These are phyloP conservation scores for Plasmodium coatneyi DNA, from an alignment of 169 alveolate genomes.

Conservation along the genomic window DNA sequence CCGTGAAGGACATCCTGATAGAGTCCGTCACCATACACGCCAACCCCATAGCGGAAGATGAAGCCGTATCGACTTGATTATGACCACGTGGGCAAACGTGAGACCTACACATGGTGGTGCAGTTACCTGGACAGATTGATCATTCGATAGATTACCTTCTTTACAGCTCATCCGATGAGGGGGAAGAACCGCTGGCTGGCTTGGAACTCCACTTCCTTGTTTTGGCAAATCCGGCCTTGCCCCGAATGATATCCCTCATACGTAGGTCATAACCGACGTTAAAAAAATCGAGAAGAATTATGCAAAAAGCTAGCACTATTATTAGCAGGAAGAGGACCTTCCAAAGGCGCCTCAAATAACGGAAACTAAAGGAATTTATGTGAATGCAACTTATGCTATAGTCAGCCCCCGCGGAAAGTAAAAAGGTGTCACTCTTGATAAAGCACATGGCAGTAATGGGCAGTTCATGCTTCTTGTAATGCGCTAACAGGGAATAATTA, in stretches of 20 bases:
- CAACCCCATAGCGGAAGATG: conserved; percentile 92
- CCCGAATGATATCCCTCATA: neutral
- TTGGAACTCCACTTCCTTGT: neutral
- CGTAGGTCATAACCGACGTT: conserved; percentile 72
- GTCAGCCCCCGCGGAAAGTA: conserved; percentile 73
- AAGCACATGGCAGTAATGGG: conserved; percentile 75
- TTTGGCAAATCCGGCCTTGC: neutral
- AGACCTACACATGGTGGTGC: neutral
- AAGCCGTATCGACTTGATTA: conserved; percentile 34
- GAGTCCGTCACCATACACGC: conserved; percentile 88
- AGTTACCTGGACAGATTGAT: neutral
- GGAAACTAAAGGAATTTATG: conserved; percentile 19
- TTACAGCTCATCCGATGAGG: neutral
- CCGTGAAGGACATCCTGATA: conserved; percentile 86
- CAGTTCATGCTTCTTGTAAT: conserved; percentile 69
- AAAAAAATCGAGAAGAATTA: conserved; percentile 56
- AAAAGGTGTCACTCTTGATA: conserved; percentile 43
- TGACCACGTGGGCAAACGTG: neutral
- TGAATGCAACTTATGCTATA: conserved; percentile 60
- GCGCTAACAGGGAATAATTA: conserved; percentile 52
- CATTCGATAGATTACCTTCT: neutral
- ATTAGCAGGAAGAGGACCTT: conserved; percentile 1
- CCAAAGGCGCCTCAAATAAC: conserved; percentile 26
- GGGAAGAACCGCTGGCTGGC: neutral
- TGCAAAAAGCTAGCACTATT: neutral